Evolutionary conservation across 306 rosid species (phyloP), one percentile per base, ranked within the genome.

Genomic region (Comarum palustre): DNA sequence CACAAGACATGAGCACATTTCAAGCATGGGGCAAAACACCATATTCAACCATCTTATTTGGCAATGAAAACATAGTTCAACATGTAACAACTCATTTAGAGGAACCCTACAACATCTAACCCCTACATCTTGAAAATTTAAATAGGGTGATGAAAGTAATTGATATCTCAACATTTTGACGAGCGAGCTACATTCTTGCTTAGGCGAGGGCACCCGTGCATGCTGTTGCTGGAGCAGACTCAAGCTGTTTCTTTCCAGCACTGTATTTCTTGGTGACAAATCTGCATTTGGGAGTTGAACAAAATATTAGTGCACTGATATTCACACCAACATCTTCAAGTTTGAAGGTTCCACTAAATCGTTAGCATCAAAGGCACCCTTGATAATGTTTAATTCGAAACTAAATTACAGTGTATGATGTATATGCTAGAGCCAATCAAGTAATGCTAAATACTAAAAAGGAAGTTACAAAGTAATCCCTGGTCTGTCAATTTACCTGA

Each of bases 221-320:
- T 34, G 96, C 97, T 6, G 93, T 87, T 52, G 79, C 90, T 9
- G 97, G 96, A 79, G 87, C 72, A 75, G 71, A 79, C 34, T 83
- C 89, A 0, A 82, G 82, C 73, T 88, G 92, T 73, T 83, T 90
- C 90, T 86, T 94, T 25, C 88, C 70, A 46, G 93, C 86, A 78
- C 96, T 91, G 85, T 81, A 88, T 71, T 91, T 93, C 86, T 86
- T 89, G 82, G 97, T 88, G 66, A 87, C 84, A 82, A 95, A 95
- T 87, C 99, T 95, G 88, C 76, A 43, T 76, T 73, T 22, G 59
- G 3, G 39, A 5, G 22, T 75, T 62, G 58, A 36, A 68, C 55
- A 34, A 24, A 19, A 41, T 8, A 19, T 45, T 47, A 71, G 55
- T 27, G 25, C 31, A 50, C 11, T 41, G 5, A 5, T 50, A 31